A percentile compares a stretch with the other conserved stretches of the same genome.
Conservation (phyloP, 1,284 basidiomycete genomes). For the Pyrrhoderma noxium region DNA sequence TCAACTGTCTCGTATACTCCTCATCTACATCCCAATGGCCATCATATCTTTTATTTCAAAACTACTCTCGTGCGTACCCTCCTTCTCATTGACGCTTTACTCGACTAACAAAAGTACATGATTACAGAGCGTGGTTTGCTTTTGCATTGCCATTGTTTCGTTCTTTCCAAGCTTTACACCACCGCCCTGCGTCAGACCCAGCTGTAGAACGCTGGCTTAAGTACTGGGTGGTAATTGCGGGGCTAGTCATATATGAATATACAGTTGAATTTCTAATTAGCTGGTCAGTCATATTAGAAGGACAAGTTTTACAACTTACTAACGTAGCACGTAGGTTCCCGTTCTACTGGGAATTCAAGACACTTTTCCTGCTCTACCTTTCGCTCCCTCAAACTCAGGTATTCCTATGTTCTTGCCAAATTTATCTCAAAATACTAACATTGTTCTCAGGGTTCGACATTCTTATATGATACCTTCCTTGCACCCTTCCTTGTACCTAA, state of each 20-base stretch:
- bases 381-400: constrained; percentile 71
- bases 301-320: constrained; percentile 5
- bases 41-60: constrained; percentile 9
- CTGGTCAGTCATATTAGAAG: constrained; percentile 42
- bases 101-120: too few species aligned
- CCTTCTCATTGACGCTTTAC: too few species aligned
- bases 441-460: constrained; percentile 77
- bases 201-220: constrained; percentile 51
- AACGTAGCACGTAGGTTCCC: constrained; percentile 50
- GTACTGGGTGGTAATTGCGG: constrained; percentile 60
- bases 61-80: neutral
- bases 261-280: constrained; percentile 60
- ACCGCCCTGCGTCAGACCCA: constrained; percentile 47
- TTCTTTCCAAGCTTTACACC: constrained; percentile 61
- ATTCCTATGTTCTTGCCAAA: too few species aligned
- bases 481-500: constrained; percentile 61
- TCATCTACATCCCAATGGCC: neutral
- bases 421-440: too few species aligned
- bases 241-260: constrained; percentile 63
- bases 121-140: constrained; percentile 61
- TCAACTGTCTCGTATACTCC: neutral
- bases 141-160: constrained; percentile 55
- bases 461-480: constrained; percentile 59
- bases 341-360: constrained; percentile 73
- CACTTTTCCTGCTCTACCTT: constrained; percentile 63